Conservation (phyloP, 176 grass and related monocot species). For the Oryza longistaminata region DNA sequence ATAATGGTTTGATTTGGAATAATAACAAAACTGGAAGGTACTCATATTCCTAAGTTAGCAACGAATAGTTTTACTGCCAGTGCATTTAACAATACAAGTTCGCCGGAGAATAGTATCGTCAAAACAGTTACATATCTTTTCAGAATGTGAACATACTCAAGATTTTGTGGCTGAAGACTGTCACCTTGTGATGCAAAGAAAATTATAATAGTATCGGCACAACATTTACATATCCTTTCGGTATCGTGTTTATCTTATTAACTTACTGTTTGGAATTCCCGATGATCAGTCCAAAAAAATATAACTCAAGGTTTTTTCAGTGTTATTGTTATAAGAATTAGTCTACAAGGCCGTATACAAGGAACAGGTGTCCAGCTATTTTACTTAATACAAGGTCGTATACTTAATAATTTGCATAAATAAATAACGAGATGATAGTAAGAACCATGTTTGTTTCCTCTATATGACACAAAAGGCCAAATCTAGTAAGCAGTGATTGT, state of each 20-base stretch:
- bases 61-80: not conserved
- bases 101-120: not conserved
- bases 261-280: not conserved
- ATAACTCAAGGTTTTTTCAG: not conserved
- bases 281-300: constrained; percentile 2
- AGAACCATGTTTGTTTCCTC: not conserved
- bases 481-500: not conserved
- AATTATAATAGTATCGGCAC: not conserved
- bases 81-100: constrained; percentile 16
- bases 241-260: not conserved
- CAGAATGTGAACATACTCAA: not conserved
- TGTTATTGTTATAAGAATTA: not conserved
- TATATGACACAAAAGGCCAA: not conserved
- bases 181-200: not conserved
- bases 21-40: not conserved
- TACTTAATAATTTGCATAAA: not conserved
- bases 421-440: not conserved
- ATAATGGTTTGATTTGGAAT: not conserved
- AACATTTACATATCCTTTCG: too few species aligned
- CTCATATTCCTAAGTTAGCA: not conserved
- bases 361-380: not conserved
- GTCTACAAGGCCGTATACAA: not conserved
- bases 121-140: constrained; percentile 13
- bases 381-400: too few species aligned
- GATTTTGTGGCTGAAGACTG: not conserved